Evolutionary conservation across 106 monocot species (phyloP), one percentile per base, ranked within the genome.

Genomic region (Allium sativum): DNA sequence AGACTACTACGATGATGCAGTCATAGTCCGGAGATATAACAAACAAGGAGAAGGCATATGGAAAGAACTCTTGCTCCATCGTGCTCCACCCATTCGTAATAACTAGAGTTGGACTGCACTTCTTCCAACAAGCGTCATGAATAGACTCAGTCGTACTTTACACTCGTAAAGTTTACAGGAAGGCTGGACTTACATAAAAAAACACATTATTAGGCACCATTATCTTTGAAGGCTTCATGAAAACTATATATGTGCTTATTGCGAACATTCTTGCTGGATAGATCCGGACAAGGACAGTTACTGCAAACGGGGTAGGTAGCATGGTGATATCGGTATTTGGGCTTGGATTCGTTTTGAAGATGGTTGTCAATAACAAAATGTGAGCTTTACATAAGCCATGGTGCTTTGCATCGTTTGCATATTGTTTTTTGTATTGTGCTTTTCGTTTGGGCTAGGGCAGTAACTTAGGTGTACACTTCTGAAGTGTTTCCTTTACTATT

Each of bases 141-240:
- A 86, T 92, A 65, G 92, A 92, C 45, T 81, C 87, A 7, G 83
- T 92, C 7, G 92, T 92, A 7, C 72, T 92, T 7, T 92, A 87
- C 87, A 79, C 81, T 62, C 92, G 87, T 0, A 42, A 77, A 18
- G 62, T 92, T 3, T 87, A 87, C 72, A 62, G 66, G 41, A 81
- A 74, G 42, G 87, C 81, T 0, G 85, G 85, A 9, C 57, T 90
- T 15, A 44, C 55, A 13, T 63, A 53, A 50, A 70, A 79, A 4
- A 53, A 56, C 53, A 48, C 61, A 16, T 65, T 73, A 10, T 59
- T 92, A 74, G 76, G 76, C 3, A 71, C 78, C 0, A 84, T 84
- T 1, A 69, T 87, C 5, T 81, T 81, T 19, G 87, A 87, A 44
- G 92, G 87, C 0, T 81, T 87, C 76, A 66, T 63, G 18, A 92